Evolutionary conservation across 352 stramenopile genomes (phyloP).

Genomic region (Globisporangium nodosum): DNA sequence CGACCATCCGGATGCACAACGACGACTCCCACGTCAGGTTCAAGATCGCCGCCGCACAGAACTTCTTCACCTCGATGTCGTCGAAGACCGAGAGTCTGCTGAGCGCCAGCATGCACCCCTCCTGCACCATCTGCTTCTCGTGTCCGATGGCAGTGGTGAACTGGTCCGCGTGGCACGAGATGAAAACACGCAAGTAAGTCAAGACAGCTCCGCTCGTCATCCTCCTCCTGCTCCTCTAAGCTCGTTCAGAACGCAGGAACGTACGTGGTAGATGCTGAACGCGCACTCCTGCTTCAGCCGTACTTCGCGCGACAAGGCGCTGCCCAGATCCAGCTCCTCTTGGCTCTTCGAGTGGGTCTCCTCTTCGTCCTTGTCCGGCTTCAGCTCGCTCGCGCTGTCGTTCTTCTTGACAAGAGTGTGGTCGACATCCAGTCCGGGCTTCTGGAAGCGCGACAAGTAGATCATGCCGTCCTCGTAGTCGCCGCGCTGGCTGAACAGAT

Average conservation of each 20-base stretch:
- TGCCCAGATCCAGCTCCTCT: slow-evolving; percentile 35
- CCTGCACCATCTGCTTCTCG: slow-evolving; percentile 68
- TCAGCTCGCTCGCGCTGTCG: slow-evolving; percentile 27
- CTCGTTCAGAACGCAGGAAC: slow-evolving; percentile 2
- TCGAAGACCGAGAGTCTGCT: slow-evolving; percentile 74
- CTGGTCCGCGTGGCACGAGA: slow-evolving; percentile 11
- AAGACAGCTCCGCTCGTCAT: not conserved
- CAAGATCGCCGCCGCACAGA: slow-evolving; percentile 73
- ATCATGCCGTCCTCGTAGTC: slow-evolving; percentile 87
- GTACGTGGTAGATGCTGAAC: slow-evolving; percentile 76
- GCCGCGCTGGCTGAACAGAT: slow-evolving; percentile 79
- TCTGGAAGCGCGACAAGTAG: slow-evolving; percentile 78
- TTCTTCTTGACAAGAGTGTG: slow-evolving; percentile 13
- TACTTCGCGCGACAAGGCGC: slow-evolving; percentile 43
- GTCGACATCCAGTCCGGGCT: slow-evolving; percentile 20
- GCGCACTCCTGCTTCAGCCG: slow-evolving; percentile 75
- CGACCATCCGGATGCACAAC: slow-evolving; percentile 50
- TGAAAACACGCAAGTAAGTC: not conserved
- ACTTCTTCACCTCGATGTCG: slow-evolving; percentile 76
- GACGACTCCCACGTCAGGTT: slow-evolving; percentile 61
- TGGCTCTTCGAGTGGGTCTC: slow-evolving; percentile 47
- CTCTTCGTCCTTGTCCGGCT: slow-evolving; percentile 43
- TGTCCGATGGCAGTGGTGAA: slow-evolving; percentile 62
- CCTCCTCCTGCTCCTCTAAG: not conserved
- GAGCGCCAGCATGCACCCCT: slow-evolving; percentile 71